Evolutionary conservation across 1,284 basidiomycete genomes (phyloP).

Genomic region (Mycosarcoma maydis): DNA sequence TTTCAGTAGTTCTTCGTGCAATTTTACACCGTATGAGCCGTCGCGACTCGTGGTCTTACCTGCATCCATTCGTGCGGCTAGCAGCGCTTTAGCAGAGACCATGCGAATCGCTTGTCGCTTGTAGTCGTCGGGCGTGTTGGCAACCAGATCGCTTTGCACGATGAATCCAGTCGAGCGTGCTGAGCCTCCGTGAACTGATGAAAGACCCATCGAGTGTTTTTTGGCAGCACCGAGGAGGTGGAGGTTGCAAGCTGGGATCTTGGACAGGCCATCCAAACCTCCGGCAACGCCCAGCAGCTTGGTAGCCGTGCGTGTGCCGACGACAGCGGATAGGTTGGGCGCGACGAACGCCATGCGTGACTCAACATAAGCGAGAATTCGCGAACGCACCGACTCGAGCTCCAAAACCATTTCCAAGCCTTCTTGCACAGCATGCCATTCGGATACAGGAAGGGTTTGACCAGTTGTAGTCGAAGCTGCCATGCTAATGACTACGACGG

Average conservation of each 20-base stretch:
- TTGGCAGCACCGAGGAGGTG: slow-evolving; percentile 92
- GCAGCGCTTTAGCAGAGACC: slow-evolving; percentile 86
- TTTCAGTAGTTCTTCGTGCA: slow-evolving; percentile 86
- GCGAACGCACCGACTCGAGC: slow-evolving; percentile 84
- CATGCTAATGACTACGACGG: slow-evolving; percentile 94
- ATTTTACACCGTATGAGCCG: slow-evolving; percentile 82
- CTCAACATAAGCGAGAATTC: slow-evolving; percentile 97
- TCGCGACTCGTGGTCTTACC: slow-evolving; percentile 76
- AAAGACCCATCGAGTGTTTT: slow-evolving; percentile 87
- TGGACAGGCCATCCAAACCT: slow-evolving; percentile 86
- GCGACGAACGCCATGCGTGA: slow-evolving; percentile 97
- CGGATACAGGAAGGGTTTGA: slow-evolving; percentile 74
- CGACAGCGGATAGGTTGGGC: slow-evolving; percentile 96
- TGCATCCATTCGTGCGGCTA: slow-evolving; percentile 93
- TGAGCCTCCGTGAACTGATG: slow-evolving; percentile 72
- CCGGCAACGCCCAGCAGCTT: slow-evolving; percentile 97
- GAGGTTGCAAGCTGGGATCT: slow-evolving; percentile 95
- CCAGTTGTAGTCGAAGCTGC: slow-evolving; percentile 87
- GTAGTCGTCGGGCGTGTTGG: slow-evolving; percentile 87
- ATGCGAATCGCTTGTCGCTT: slow-evolving; percentile 91
- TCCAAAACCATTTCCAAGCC: slow-evolving; percentile 88
- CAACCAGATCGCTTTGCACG: slow-evolving; percentile 88
- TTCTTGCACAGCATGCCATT: slow-evolving; percentile 82
- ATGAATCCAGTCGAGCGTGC: slow-evolving; percentile 93
- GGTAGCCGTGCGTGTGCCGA: slow-evolving; percentile 96